Evolutionary conservation across 2,329 filamentous ascomycete species (phyloP).

Genomic region (Xylariaceae sp.): DNA sequence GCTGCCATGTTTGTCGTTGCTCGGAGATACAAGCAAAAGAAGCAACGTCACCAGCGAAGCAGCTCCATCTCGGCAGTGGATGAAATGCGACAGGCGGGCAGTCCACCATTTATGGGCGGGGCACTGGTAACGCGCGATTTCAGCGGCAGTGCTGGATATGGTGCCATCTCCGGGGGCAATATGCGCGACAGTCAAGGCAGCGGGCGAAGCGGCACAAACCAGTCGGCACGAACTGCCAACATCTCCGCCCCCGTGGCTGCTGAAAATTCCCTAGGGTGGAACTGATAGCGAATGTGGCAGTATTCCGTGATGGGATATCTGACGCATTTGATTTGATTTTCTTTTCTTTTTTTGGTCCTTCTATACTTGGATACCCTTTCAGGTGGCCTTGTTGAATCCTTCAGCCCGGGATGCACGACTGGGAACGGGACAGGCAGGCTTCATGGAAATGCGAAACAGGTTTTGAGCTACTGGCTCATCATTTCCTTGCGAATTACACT

Average conservation of each 20-base stretch:
- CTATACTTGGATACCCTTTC: conserved; percentile 44
- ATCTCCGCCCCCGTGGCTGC: conserved; percentile 89
- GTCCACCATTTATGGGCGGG: conserved; percentile 66
- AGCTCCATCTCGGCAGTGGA: conserved; percentile 64
- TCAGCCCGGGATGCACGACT: conserved; percentile 16
- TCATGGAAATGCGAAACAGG: conserved; percentile 31
- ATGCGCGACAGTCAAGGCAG: conserved; percentile 60
- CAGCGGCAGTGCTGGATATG: conserved; percentile 42
- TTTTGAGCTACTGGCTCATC: conserved; percentile 28
- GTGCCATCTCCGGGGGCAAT: conserved; percentile 41
- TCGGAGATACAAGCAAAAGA: conserved; percentile 83
- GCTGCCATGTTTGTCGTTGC: conserved; percentile 93
- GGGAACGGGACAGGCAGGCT: conserved; percentile 20
- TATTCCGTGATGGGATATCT: conserved; percentile 33
- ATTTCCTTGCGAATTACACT: conserved; percentile 34
- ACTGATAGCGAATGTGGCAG: conserved; percentile 50
- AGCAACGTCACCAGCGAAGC: conserved; percentile 68
- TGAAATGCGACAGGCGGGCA: conserved; percentile 53
- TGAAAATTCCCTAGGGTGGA: conserved; percentile 95
- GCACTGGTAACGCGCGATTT: conserved; percentile 57
- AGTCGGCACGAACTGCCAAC: conserved; percentile 55
- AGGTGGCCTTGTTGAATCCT: conserved; percentile 31
- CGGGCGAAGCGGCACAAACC: conserved; percentile 52
- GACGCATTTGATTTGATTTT: conserved; percentile 26
- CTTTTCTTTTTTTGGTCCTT: conserved; percentile 28